phyloP scores from a whole-genome alignment of 768 basidiomycete genomes.

The Kwoniella pini region DNA sequence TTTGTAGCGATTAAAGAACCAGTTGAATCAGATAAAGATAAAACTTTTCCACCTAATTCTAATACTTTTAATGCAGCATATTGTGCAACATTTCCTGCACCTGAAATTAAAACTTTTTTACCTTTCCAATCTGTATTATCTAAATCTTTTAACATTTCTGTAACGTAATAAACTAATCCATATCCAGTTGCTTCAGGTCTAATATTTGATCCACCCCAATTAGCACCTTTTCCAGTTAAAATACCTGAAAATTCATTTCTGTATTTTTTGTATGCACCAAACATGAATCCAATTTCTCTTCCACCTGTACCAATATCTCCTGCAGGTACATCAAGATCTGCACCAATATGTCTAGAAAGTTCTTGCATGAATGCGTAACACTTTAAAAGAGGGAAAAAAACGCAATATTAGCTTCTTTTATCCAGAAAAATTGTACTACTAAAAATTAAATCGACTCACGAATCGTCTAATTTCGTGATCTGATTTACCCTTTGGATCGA shows the following conservation, averaged over 20 bases:
- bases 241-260: conserved; percentile 69
- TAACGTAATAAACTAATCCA: conserved; percentile 74
- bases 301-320: conserved; percentile 71
- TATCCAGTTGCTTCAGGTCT: conserved; percentile 66
- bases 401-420: no score
- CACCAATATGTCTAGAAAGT: conserved; percentile 70
- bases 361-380: conserved; percentile 69
- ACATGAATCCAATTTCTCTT: conserved; percentile 74
- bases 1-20: conserved; percentile 64
- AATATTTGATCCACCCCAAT: conserved; percentile 73
- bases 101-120: conserved; percentile 58
- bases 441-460: conserved; percentile 48
- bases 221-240: conserved; percentile 70
- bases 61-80: conserved; percentile 75
- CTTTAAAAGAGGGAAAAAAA: conserved; percentile 6
- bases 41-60: conserved; percentile 70
- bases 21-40: conserved; percentile 74
- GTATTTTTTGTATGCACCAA: conserved; percentile 74
- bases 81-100: conserved; percentile 73
- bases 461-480: conserved; percentile 73
- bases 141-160: conserved; percentile 66
- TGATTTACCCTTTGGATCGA: conserved; percentile 78
- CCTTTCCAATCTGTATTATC: conserved; percentile 62
- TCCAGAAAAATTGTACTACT: not conserved
- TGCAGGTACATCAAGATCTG: conserved; percentile 71